Base-by-base conservation (phyloP, 352 stramenopile genomes). In the Phytophthora pluvialis region DNA sequence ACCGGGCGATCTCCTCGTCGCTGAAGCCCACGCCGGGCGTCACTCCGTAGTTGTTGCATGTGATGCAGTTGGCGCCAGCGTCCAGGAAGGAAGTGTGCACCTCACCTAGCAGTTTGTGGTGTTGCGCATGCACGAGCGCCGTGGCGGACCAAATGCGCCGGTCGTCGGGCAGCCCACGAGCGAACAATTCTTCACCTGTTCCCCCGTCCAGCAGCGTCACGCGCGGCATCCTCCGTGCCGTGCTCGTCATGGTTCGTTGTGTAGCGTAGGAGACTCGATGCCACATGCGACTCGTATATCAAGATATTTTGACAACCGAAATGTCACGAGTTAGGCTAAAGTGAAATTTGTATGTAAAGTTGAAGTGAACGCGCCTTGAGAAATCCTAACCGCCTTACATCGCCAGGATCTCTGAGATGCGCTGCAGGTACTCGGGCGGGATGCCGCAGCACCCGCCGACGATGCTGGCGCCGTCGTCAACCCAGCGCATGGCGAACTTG, bases 361-460 rank as follows among this genome's bases (percentile, higher is more conserved):
- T 38, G 50, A 46, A 48, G 38, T 42, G 26, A 12, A 7, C 33
- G 18, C 18, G 12, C 6, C 21, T 21, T 21, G 21, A 21, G 21
- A 21, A 21, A 21, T 21, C 21, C 21, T 21, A 21, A 2, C 21
- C 21, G 28, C 21, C 35, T 45, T 70, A 60, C 48, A 42, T 31
- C 26, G 60, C 31, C 4, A 70, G 33, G 7, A 56, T 46, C 40
- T 75, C 62, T 13, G 61, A 58, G 38, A 95, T 67, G 21, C 72
- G 57, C 33, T 67, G 63, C 57, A 98, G 86, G 64, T 98, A 91
- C 36, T 80, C 76, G 0, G 92, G 89, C 5, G 88, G 77, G 26
- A 98, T 90, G 28, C 77, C 90, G 64, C 94, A 98, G 73, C 94
- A 98, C 13, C 92, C 90, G 31, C 92, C 94, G 33, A 98, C 80